Evolutionary conservation across 306 rosid genomes (phyloP), one percentile per base, ranked within the genome.

Genomic region (Malus sylvestris): DNA sequence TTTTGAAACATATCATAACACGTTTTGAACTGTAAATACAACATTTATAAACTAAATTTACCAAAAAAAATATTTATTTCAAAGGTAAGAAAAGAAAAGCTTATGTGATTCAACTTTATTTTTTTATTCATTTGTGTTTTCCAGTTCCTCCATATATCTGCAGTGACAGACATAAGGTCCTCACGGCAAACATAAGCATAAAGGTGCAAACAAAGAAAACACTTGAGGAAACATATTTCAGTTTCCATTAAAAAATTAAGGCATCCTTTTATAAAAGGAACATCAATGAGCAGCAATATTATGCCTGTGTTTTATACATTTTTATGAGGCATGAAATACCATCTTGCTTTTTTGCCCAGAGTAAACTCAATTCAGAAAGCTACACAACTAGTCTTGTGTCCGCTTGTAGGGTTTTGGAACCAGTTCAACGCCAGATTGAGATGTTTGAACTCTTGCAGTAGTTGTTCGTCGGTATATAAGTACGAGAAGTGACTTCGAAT

Each of bases 341-440:
- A 60, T 70, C 35, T 70, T 63, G 27, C 49, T 15, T 32, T 80
- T 71, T 76, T 55, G 25, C 38, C 38, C 32, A 40, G 59, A 53
- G 74, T 23, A 32, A 64, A 38, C 40, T 61, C 73, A 55, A 57
- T 25, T 67, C 78, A 45, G 46, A 30, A 20, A 29, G 65, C 62
- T 75, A 52, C 79, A 74, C 53, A 20, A 58, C 22, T 71, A 51
- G 29, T 32, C 32, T 65, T 81, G 72, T 49, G 53, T 49, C 53
- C 53, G 53, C 53, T 49, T 4, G 53, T 15, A 15, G 6, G 19
- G 53, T 49, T 49, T 49, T 18, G 7, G 53, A 49, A 14, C 53
- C 53, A 49, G 53, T 15, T 49, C 7, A 46, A 46, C 18, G 8
- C 63, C 67, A 8, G 23, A 44, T 10, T 63, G 29, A n/a, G 67